Evolutionary conservation across 2,329 filamentous ascomycete genomes (phyloP).

Genomic region (Fusarium xylarioides): DNA sequence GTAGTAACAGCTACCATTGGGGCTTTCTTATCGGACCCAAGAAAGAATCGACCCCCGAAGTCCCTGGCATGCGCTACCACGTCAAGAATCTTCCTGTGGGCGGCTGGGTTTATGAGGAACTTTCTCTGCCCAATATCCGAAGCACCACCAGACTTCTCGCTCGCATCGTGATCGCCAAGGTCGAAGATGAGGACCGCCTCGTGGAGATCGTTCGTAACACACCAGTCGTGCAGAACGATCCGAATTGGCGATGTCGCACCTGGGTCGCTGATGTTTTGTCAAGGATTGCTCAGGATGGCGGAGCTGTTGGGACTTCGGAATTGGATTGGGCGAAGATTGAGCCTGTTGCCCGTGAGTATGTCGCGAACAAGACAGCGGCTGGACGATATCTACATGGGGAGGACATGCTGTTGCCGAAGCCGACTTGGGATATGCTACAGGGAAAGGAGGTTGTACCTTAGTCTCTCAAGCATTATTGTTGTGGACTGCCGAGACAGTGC

Average conservation of each 20-base stretch:
- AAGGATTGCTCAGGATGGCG: conserved; percentile 47
- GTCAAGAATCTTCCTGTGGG: conserved; percentile 41
- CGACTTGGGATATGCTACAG: background rate
- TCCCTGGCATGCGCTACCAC: conserved; percentile 44
- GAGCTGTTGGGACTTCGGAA: conserved; percentile 49
- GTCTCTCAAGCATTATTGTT: background rate
- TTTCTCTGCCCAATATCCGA: conserved; percentile 24
- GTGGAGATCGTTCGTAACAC: conserved; percentile 44
- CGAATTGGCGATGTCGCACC: conserved; percentile 50
- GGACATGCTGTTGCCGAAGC: background rate
- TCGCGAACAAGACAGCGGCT: background rate
- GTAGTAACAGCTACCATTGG: conserved; percentile 38
- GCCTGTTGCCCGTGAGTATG: background rate
- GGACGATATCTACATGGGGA: background rate
- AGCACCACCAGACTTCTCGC: conserved; percentile 44
- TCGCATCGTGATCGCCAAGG: conserved; percentile 49
- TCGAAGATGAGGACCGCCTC: conserved; percentile 39
- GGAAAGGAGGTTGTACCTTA: background rate
- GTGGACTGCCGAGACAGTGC: too few species aligned
- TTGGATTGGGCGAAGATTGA: conserved; percentile 50
- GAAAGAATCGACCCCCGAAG: conserved; percentile 24
- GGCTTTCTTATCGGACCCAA: conserved; percentile 46
- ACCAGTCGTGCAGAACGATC: conserved; percentile 47
- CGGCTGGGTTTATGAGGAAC: conserved; percentile 44
- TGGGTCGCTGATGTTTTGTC: conserved; percentile 51